These are phyloP conservation scores for Verbena officinalis DNA, from an alignment of 257 asterid species.

Conservation along the genomic window DNA sequence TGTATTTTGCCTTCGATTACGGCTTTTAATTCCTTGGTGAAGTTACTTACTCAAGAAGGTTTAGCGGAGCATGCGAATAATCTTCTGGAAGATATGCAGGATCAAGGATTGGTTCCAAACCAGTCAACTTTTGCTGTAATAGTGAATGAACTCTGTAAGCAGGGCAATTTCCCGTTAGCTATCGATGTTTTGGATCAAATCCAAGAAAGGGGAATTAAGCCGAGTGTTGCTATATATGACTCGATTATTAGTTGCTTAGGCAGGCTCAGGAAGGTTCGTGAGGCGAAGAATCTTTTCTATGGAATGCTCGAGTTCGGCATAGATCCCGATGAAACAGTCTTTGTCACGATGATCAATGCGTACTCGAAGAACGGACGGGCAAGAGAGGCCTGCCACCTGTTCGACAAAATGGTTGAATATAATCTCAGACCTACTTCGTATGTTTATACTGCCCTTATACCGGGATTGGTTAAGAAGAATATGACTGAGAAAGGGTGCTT, in stretches of 20 bases:
- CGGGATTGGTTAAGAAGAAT: constrained; percentile 59
- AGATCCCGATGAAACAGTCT: constrained; percentile 53
- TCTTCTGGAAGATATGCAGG: constrained; percentile 52
- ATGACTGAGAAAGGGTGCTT: constrained; percentile 49
- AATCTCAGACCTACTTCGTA: constrained; percentile 47
- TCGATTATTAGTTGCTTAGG: constrained; percentile 56
- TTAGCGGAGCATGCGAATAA: constrained; percentile 42
- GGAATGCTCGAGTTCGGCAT: constrained; percentile 52
- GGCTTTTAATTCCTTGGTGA: constrained; percentile 60
- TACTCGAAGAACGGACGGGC: constrained; percentile 58
- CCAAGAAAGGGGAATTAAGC: constrained; percentile 51
- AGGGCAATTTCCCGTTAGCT: constrained; percentile 46
- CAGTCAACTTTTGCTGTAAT: constrained; percentile 45
- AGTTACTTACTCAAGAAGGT: constrained; percentile 53
- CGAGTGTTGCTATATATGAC: constrained; percentile 47
- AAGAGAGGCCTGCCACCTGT: constrained; percentile 43
- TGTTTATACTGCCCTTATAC: constrained; percentile 61
- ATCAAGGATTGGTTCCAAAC: constrained; percentile 48
- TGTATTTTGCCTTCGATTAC: constrained; percentile 39
- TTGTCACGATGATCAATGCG: constrained; percentile 59
- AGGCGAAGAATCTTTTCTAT: constrained; percentile 48
- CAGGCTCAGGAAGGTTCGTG: constrained; percentile 40
- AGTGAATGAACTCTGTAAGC: constrained; percentile 46
- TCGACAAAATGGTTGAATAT: constrained; percentile 45
- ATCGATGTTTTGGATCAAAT: constrained; percentile 47